phyloP scores from a whole-genome alignment of 2,329 filamentous ascomycete genomes.

The Trichoderma sp. region DNA sequence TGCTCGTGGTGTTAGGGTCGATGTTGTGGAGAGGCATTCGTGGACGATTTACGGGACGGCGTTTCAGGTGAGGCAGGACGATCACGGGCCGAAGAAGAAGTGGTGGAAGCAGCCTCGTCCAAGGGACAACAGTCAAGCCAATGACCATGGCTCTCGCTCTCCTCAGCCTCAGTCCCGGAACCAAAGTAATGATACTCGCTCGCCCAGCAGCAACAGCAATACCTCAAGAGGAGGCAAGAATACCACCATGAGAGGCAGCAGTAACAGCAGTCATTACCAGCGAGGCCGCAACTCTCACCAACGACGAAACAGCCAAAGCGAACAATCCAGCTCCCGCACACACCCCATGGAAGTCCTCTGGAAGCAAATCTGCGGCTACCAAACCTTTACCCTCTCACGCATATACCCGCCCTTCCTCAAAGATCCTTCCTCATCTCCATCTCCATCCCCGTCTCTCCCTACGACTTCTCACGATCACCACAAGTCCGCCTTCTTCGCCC shows the following conservation, averaged over 20 bases:
- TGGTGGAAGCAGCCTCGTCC: neutral
- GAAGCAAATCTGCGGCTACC: conserved; percentile 31
- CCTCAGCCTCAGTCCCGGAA: neutral
- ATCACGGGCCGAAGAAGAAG: neutral
- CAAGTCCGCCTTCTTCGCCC: conserved; percentile 36
- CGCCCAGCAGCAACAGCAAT: neutral
- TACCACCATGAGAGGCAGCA: neutral
- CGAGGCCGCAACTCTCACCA: neutral
- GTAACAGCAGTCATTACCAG: neutral
- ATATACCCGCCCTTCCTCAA: conserved; percentile 29
- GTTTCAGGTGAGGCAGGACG: conserved; percentile 32
- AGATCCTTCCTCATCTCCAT: neutral
- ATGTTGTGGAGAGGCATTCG: conserved; percentile 29
- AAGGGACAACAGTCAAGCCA: neutral
- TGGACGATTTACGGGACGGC: conserved; percentile 35
- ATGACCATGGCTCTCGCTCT: neutral
- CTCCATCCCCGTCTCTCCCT: neutral
- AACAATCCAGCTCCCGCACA: conserved; percentile 4
- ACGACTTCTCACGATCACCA: neutral
- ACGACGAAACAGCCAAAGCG: neutral
- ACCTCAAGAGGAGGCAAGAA: neutral
- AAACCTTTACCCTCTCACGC: conserved; percentile 30
- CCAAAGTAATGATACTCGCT: neutral
- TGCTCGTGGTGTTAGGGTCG: conserved; percentile 34
- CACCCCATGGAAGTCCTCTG: conserved; percentile 36